Conservation (phyloP, 2,329 filamentous ascomycete species). For the Curvularia sp. region DNA sequence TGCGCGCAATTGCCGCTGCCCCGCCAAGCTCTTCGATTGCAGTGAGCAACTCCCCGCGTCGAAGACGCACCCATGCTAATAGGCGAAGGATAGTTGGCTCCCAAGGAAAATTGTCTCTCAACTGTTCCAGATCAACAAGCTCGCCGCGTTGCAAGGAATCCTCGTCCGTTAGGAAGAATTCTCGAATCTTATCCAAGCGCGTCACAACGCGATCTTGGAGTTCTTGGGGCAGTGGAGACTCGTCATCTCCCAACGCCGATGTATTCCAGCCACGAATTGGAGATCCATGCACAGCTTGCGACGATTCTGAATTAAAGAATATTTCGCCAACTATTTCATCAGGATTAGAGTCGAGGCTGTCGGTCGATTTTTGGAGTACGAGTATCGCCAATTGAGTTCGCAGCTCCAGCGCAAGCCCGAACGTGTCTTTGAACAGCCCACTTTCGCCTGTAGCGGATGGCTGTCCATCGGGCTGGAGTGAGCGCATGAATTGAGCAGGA, state of each 20-base stretch:
- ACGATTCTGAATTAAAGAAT: constrained; percentile 50
- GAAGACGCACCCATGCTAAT: constrained; percentile 57
- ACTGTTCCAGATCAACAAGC: constrained; percentile 52
- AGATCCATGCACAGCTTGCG: constrained; percentile 16
- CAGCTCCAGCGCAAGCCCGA: constrained; percentile 61
- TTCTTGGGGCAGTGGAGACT: constrained; percentile 46
- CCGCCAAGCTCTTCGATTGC: constrained; percentile 55
- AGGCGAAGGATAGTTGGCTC: constrained; percentile 55
- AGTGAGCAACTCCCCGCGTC: constrained; percentile 56
- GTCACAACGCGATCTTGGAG: constrained; percentile 48
- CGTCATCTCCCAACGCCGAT: constrained; percentile 48
- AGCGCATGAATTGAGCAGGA: constrained; percentile 44
- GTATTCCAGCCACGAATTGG: constrained; percentile 48
- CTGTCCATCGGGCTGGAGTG: constrained; percentile 21
- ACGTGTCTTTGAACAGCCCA: constrained; percentile 53
- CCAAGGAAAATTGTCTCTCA: constrained; percentile 61
- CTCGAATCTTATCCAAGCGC: constrained; percentile 51
- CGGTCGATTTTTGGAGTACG: constrained; percentile 47
- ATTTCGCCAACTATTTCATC: constrained; percentile 49
- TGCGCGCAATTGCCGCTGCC: constrained; percentile 48
- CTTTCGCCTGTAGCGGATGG: constrained; percentile 49
- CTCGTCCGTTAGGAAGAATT: constrained; percentile 44
- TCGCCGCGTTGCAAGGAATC: constrained; percentile 40
- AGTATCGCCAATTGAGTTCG: constrained; percentile 63
- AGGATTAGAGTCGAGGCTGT: constrained; percentile 50